Conservation (phyloP, 2,329 filamentous ascomycete species). For the Ceratocystis harringtonii region DNA sequence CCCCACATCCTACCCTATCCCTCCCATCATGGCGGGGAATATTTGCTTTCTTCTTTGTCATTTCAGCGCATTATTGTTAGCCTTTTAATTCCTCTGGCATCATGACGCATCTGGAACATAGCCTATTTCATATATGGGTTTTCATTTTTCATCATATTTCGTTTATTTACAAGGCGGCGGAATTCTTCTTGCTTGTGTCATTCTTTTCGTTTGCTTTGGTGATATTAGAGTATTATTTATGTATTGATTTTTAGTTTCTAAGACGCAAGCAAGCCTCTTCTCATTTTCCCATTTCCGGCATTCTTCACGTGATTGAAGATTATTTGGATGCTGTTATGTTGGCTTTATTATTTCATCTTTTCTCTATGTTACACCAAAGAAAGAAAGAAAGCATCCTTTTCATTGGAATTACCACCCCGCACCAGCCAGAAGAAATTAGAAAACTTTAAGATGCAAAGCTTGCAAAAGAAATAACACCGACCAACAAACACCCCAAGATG, state of each 20-base stretch:
- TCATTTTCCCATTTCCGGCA: not conserved
- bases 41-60: not conserved
- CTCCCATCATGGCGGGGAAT: not conserved
- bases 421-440: no score
- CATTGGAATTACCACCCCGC: no score
- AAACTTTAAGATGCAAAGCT: not conserved
- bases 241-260: not conserved
- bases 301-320: not conserved
- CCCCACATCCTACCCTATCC: not conserved
- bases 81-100: not conserved
- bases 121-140: not conserved
- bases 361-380: slow-evolving; percentile 1
- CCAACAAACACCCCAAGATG: no score
- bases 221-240: not conserved
- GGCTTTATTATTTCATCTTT: not conserved
- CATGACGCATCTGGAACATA: not conserved
- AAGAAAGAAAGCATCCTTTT: not conserved
- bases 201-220: not conserved
- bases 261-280: not conserved
- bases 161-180: slow-evolving; percentile 1
- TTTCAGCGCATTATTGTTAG: not conserved
- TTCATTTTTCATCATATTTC: not conserved
- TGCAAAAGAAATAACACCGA: not conserved
- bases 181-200: not conserved
- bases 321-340: not conserved